Conservation (phyloP, 805 yeast species). For the Cyberlindnera lachancei region DNA sequence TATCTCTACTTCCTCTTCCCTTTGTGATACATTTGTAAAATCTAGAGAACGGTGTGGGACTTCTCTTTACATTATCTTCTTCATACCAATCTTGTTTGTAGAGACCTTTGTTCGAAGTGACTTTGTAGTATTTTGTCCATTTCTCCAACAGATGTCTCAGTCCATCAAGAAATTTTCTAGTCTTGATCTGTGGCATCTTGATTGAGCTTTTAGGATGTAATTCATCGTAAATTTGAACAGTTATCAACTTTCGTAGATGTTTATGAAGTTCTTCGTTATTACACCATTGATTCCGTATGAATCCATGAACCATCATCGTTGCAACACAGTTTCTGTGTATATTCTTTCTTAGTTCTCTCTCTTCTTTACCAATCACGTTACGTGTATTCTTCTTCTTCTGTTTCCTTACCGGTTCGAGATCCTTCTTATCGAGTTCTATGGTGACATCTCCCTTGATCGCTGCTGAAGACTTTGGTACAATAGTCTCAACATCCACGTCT, state of each 20-base stretch:
- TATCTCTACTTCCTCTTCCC: constrained; percentile 65
- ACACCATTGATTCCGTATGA: constrained; percentile 68
- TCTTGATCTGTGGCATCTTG: constrained; percentile 32
- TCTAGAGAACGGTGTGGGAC: constrained; percentile 24
- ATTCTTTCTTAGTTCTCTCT: constrained; percentile 40
- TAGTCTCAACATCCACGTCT: constrained; percentile 19
- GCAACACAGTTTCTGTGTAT: constrained; percentile 55
- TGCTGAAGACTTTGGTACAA: constrained; percentile 15
- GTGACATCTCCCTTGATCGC: constrained; percentile 13
- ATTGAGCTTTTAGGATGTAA: constrained; percentile 38
- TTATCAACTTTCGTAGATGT: constrained; percentile 37
- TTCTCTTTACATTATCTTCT: constrained; percentile 15
- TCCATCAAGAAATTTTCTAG: constrained; percentile 71
- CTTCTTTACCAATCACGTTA: constrained; percentile 43
- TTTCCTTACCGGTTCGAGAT: constrained; percentile 10
- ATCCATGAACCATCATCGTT: constrained; percentile 59
- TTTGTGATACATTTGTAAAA: constrained; percentile 37
- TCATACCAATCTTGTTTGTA: constrained; percentile 39
- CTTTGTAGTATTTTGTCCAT: constrained; percentile 52
- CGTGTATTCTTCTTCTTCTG: constrained; percentile 18
- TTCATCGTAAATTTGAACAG: constrained; percentile 38
- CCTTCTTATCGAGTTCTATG: constrained; percentile 9
- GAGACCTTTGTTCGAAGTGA: constrained; percentile 31
- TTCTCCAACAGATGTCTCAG: constrained; percentile 55
- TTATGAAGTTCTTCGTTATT: constrained; percentile 36